Conservation (phyloP, 2,329 filamentous ascomycete genomes). For the Fusarium nanum region DNA sequence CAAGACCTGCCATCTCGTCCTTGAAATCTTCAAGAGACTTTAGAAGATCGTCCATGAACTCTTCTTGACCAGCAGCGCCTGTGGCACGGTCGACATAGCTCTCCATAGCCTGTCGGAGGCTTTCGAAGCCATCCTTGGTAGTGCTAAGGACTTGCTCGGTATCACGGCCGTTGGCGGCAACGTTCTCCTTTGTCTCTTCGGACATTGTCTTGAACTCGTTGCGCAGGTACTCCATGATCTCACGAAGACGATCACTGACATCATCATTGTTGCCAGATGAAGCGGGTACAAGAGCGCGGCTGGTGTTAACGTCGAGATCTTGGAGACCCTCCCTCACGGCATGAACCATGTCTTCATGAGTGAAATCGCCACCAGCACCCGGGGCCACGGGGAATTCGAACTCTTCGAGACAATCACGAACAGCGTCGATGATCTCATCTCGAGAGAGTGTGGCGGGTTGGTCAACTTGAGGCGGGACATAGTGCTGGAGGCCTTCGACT, state of each 20-base stretch:
- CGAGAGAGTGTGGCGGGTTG: constrained; percentile 76
- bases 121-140: constrained; percentile 87
- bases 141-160: constrained; percentile 91
- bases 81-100: constrained; percentile 79
- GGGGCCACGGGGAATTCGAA: constrained; percentile 78
- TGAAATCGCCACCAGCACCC: constrained; percentile 64
- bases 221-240: constrained; percentile 72
- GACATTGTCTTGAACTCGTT: constrained; percentile 70
- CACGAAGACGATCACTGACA: constrained; percentile 67
- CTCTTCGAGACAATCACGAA: constrained; percentile 87
- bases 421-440: constrained; percentile 85
- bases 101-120: constrained; percentile 82
- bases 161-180: constrained; percentile 80
- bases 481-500: constrained; percentile 85
- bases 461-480: constrained; percentile 78
- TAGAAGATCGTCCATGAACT: constrained; percentile 77
- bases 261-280: constrained; percentile 58
- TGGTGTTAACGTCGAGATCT: constrained; percentile 59
- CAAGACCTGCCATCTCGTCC: constrained; percentile 74
- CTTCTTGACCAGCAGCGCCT: constrained; percentile 77
- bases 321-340: constrained; percentile 71
- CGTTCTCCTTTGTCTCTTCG: constrained; percentile 79
- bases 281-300: constrained; percentile 54
- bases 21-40: constrained; percentile 74
- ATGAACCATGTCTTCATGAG: constrained; percentile 71